Conservation (phyloP, 305 asterid species). For the Coffea humblotiana region DNA sequence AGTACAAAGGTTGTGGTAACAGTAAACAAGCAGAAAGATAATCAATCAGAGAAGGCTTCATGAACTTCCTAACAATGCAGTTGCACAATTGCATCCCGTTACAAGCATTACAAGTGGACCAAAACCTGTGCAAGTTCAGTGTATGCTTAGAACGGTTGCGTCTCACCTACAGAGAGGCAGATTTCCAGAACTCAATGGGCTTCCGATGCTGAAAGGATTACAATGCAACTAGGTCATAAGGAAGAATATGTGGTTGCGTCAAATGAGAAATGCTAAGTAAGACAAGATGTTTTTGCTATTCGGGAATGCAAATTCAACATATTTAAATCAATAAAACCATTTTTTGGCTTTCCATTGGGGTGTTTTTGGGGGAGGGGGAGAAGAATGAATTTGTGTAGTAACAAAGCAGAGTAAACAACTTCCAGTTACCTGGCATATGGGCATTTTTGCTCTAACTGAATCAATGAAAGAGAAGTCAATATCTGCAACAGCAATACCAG, state of each 20-base stretch:
- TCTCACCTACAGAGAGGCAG: constrained; percentile 37
- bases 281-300: not conserved
- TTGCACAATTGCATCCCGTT: not conserved
- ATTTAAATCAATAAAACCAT: not conserved
- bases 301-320: not conserved
- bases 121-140: not conserved
- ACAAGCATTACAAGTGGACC: not conserved
- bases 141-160: not conserved
- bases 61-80: not conserved
- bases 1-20: not conserved
- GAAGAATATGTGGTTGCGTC: not conserved
- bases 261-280: not conserved
- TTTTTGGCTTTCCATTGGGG: not conserved
- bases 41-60: not conserved
- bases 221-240: constrained; percentile 2
- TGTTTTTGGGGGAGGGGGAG: too few species aligned
- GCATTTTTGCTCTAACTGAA: constrained; percentile 82
- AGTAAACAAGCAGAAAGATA: not conserved
- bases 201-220: constrained; percentile 63
- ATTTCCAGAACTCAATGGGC: constrained; percentile 73
- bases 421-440: constrained; percentile 44
- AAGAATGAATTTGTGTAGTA: not conserved
- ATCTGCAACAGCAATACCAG: constrained; percentile 87
- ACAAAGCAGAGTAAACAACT: not conserved
- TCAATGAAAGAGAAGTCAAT: constrained; percentile 63